Percentiles rank a stretch among this genome's conserved stretches.
Evolutionary conservation across 179 eudicot genomes (phyloP).

Genomic region (Sideroxylon spinosum): DNA sequence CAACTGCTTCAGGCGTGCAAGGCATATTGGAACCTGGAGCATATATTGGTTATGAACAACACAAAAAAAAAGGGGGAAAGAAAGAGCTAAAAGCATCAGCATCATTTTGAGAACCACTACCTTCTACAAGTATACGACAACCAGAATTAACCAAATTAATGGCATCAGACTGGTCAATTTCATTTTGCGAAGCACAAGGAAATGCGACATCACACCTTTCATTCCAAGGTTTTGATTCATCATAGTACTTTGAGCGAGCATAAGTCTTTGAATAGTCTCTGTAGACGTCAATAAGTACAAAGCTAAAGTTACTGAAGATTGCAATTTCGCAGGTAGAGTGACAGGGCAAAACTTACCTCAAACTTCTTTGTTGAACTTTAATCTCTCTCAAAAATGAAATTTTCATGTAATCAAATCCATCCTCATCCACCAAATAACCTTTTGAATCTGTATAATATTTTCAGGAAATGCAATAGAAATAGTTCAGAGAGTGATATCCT

Average conservation of each 20-base stretch:
- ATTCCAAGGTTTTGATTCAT: slow-evolving; percentile 95
- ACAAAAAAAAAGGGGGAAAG: background rate
- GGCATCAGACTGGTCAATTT: slow-evolving; percentile 93
- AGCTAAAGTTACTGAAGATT: slow-evolving; percentile 15
- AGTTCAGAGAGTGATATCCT: background rate
- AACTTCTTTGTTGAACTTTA: slow-evolving; percentile 78
- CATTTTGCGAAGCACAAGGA: slow-evolving; percentile 94
- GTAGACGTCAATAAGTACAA: slow-evolving; percentile 27
- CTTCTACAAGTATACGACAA: slow-evolving; percentile 89
- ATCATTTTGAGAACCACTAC: slow-evolving; percentile 32
- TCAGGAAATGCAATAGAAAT: slow-evolving; percentile 12
- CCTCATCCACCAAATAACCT: slow-evolving; percentile 94
- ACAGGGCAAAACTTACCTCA: slow-evolving; percentile 48
- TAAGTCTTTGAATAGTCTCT: slow-evolving; percentile 98
- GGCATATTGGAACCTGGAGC: slow-evolving; percentile 90
- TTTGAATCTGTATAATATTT: slow-evolving; percentile 57
- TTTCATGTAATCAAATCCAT: slow-evolving; percentile 84
- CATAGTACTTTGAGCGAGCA: slow-evolving; percentile 92
- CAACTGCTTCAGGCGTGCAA: slow-evolving; percentile 90
- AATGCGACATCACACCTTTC: slow-evolving; percentile 97
- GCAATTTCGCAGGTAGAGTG: background rate
- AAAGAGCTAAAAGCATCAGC: slow-evolving; percentile 8
- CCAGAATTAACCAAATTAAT: slow-evolving; percentile 88
- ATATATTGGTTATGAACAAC: slow-evolving; percentile 15
- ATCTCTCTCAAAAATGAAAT: slow-evolving; percentile 71